A percentile compares a stretch with the other conserved stretches of the same genome.
Conservation (phyloP, 179 eudicot genomes). For the Nepenthes alata region DNA sequence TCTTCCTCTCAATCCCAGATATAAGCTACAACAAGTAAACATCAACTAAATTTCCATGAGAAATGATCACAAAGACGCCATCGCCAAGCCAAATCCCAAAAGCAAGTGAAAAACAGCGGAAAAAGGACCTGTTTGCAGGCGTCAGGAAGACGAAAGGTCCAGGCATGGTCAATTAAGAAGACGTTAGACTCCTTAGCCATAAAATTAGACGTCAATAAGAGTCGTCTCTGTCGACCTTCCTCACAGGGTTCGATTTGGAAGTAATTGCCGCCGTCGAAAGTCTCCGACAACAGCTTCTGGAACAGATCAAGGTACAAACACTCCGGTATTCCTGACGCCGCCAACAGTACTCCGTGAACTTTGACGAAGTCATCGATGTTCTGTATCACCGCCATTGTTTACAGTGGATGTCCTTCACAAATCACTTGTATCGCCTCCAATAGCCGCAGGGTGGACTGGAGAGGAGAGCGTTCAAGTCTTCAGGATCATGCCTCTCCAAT, state of each 20-base stretch:
- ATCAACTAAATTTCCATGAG: too few relatives aligned
- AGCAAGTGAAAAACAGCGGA: too few relatives aligned
- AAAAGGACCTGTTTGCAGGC: constrained; percentile 71
- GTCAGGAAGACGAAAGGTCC: constrained; percentile 85
- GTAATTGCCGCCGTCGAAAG: constrained; percentile 68
- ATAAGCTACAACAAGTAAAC: too few relatives aligned
- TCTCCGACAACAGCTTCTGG: constrained; percentile 61
- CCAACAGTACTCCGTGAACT: constrained; percentile 64
- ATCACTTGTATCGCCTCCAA: too few relatives aligned
- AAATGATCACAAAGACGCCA: too few relatives aligned
- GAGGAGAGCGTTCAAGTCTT: too few relatives aligned
- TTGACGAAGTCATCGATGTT: constrained; percentile 52
- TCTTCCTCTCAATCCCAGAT: too few relatives aligned
- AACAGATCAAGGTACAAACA: constrained; percentile 51
- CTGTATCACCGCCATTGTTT: constrained; percentile 17
- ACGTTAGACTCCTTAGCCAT: constrained; percentile 45
- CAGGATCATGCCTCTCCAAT: too few relatives aligned
- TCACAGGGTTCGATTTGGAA: constrained; percentile 70
- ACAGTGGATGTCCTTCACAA: background rate
- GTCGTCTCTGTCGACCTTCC: constrained; percentile 65
- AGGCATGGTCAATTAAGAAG: constrained; percentile 87
- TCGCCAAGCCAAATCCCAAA: too few relatives aligned
- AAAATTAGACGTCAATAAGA: constrained; percentile 33
- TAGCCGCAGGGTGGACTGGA: too few relatives aligned
- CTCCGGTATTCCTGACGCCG: constrained; percentile 58